Conservation (phyloP, 108 stramenopile species). For the Nitzschia sp. region DNA sequence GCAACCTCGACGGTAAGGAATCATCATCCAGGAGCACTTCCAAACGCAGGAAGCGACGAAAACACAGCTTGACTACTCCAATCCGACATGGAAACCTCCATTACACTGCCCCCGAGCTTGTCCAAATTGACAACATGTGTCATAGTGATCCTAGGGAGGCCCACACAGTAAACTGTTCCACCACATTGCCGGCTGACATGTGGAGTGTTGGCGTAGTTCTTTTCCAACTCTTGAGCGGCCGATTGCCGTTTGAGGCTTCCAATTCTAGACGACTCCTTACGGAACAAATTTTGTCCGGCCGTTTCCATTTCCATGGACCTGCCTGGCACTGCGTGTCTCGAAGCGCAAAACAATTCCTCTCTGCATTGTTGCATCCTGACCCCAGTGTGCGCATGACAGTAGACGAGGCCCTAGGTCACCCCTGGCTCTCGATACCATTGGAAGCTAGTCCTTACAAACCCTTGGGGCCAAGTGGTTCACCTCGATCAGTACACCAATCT, state of each 20-base stretch:
- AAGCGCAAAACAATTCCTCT: conserved; percentile 34
- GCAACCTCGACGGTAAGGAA: not conserved
- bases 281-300: conserved; percentile 14
- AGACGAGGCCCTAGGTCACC: conserved; percentile 24
- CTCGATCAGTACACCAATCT: no score
- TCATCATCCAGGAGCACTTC: not conserved
- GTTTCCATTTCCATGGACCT: conserved; percentile 9
- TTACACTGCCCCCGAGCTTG: conserved; percentile 26
- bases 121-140: not conserved
- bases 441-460: no score
- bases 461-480: no score
- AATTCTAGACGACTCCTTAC: conserved; percentile 3
- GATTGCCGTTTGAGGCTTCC: conserved; percentile 19
- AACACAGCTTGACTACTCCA: no score
- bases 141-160: not conserved
- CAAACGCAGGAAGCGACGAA: no score
- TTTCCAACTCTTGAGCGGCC: conserved; percentile 19
- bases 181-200: conserved; percentile 27
- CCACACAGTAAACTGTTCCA: not conserved
- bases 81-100: conserved; percentile 17
- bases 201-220: conserved; percentile 34
- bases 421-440: conserved; percentile 12
- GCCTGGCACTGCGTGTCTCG: conserved; percentile 22
- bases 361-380: conserved; percentile 19
- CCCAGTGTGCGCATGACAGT: conserved; percentile 28